A percentile compares a stretch with the other conserved stretches of the same genome.
Conservation (phyloP, 2,329 filamentous ascomycete species). For the Trichoderma atrobrunneum region DNA sequence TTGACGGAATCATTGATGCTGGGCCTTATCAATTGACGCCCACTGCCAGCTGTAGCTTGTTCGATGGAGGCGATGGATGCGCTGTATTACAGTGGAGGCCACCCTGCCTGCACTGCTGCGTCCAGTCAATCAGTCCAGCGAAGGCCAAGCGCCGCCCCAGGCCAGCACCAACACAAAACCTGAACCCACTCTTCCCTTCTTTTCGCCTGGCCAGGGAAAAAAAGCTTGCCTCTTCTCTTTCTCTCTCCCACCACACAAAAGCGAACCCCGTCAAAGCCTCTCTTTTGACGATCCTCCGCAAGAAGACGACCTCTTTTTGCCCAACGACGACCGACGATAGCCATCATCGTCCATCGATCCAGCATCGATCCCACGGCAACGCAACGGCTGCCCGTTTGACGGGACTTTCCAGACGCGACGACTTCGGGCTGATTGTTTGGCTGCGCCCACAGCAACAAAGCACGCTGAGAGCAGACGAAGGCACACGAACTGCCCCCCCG, state of each 20-base stretch:
- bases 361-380: not conserved
- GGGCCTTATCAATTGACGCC: not conserved
- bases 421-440: not conserved
- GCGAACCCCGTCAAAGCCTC: not conserved
- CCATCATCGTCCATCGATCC: constrained; percentile 14
- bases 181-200: constrained; percentile 19
- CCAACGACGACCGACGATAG: constrained; percentile 20
- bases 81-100: not conserved
- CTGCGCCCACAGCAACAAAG: constrained; percentile 3
- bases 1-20: too few species aligned
- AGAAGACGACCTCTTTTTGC: constrained; percentile 8
- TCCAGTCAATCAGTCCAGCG: not conserved
- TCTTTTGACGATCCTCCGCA: not conserved
- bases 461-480: not conserved
- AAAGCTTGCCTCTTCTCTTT: constrained; percentile 20
- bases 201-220: constrained; percentile 15
- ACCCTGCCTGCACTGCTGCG: not conserved
- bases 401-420: constrained; percentile 19
- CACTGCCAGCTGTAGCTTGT: not conserved
- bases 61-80: not conserved
- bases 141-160: constrained; percentile 4
- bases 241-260: constrained; percentile 4
- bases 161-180: constrained; percentile 17
- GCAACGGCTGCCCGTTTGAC: not conserved
- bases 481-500: constrained; percentile 6